These are phyloP conservation scores for Barnettozyma vustinii DNA, from an alignment of 805 yeast genomes.

Conservation along the genomic window DNA sequence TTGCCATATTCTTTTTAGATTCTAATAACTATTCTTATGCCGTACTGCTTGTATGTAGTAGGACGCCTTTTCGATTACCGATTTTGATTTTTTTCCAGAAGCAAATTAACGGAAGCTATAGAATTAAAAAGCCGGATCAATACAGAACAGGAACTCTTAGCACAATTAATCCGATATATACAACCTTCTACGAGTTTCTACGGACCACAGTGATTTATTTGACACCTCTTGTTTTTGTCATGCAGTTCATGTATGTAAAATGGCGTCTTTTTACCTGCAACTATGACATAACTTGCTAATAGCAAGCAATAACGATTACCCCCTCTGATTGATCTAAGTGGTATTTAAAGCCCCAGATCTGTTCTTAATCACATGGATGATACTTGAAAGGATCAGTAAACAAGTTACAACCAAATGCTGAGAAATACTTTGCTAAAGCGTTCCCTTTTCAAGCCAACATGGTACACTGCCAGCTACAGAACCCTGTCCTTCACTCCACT, in stretches of 20 bases:
- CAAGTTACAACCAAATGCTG: background rate
- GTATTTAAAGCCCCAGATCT: background rate
- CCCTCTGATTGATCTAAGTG: background rate
- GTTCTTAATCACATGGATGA: background rate
- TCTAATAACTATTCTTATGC: background rate
- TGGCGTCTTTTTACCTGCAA: background rate
- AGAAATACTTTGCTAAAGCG: background rate
- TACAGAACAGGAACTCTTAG: too few relatives aligned
- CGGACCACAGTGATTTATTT: too few relatives aligned
- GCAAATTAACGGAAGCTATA: too few relatives aligned
- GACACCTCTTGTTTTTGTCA: background rate
- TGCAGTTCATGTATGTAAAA: background rate
- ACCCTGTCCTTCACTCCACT: slow-evolving; percentile 2
- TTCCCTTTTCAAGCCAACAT: background rate
- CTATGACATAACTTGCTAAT: background rate
- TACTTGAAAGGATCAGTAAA: background rate
- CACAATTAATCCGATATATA: too few relatives aligned
- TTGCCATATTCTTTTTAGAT: background rate
- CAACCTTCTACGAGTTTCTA: too few relatives aligned
- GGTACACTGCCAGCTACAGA: background rate
- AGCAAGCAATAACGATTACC: background rate
- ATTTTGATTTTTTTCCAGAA: too few relatives aligned
- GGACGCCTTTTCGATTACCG: too few relatives aligned
- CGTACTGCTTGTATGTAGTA: background rate
- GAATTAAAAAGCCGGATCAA: too few relatives aligned